These are phyloP conservation scores for Cyclotella kingstonii DNA, from an alignment of 108 stramenopile species.

Conservation along the genomic window DNA sequence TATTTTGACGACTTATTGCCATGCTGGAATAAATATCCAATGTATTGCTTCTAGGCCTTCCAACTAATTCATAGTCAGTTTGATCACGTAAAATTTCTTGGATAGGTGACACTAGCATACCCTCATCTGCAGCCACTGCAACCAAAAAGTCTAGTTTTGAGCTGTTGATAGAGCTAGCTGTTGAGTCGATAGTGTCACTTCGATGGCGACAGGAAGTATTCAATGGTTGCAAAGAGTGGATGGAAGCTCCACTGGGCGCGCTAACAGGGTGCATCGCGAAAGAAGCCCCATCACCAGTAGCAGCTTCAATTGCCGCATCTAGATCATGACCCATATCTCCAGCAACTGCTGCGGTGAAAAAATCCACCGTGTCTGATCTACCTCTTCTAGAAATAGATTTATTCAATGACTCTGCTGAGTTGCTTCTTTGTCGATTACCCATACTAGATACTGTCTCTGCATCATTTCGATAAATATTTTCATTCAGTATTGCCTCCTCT, in stretches of 20 bases:
- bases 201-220: slow-evolving; percentile 16
- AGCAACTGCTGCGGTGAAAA: slow-evolving; percentile 43
- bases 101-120: slow-evolving; percentile 16
- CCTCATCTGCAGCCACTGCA: slow-evolving; percentile 36
- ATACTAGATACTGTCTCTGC: slow-evolving; percentile 18
- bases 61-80: slow-evolving; percentile 12
- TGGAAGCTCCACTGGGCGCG: slow-evolving; percentile 41
- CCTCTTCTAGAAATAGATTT: slow-evolving; percentile 20
- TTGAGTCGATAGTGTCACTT: slow-evolving; percentile 41
- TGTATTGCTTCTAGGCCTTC: slow-evolving; percentile 40
- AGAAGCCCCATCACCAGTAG: slow-evolving; percentile 28
- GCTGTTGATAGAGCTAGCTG: slow-evolving; percentile 42
- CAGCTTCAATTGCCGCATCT: slow-evolving; percentile 34
- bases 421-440: slow-evolving; percentile 15
- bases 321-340: slow-evolving; percentile 47
- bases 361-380: slow-evolving; percentile 42
- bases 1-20: slow-evolving; percentile 23
- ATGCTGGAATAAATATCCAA: slow-evolving; percentile 44
- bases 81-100: slow-evolving; percentile 14
- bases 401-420: slow-evolving; percentile 27
- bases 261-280: slow-evolving; percentile 39
- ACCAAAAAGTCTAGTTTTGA: slow-evolving; percentile 44
- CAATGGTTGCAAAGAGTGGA: background rate
- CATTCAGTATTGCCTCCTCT: background rate
- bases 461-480: slow-evolving; percentile 13